Percentiles rank a stretch among this genome's conserved stretches.
These are phyloP conservation scores for Rubroboletus pulcherrimus DNA, from an alignment of 768 basidiomycete species.

Conservation along the genomic window DNA sequence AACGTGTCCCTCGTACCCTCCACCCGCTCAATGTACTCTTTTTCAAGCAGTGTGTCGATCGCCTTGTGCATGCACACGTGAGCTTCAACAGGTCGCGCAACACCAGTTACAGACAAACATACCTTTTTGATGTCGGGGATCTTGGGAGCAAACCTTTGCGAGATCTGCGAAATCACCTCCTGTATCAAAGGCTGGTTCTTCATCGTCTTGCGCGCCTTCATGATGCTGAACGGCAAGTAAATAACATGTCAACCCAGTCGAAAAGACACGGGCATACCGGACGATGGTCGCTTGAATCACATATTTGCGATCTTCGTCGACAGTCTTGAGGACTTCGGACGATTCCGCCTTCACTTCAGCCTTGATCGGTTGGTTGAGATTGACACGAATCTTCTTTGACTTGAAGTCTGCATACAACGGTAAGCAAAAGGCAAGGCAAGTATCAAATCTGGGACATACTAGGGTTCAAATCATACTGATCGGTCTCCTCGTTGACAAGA, in stretches of 20 bases:
- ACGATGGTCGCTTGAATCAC: constrained; percentile 95
- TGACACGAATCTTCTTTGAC: constrained; percentile 90
- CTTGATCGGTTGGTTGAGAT: constrained; percentile 89
- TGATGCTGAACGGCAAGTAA: constrained; percentile 53
- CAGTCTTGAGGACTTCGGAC: constrained; percentile 85
- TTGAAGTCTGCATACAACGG: constrained; percentile 60
- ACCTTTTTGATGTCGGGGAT: constrained; percentile 98
- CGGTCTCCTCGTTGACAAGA: constrained; percentile 81
- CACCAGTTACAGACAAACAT: neutral
- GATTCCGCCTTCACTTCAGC: constrained; percentile 91
- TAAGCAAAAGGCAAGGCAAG: neutral
- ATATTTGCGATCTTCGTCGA: constrained; percentile 96
- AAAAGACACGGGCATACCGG: constrained; percentile 37
- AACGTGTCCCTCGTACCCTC: constrained; percentile 84
- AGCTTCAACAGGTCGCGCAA: neutral
- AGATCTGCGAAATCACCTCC: constrained; percentile 87
- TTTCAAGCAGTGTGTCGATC: constrained; percentile 89
- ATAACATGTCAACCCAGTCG: neutral
- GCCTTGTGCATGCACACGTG: constrained; percentile 45
- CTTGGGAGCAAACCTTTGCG: constrained; percentile 85
- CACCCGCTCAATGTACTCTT: constrained; percentile 96
- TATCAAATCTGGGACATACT: constrained; percentile 34
- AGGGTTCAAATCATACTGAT: constrained; percentile 91
- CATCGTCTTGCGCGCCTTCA: constrained; percentile 95
- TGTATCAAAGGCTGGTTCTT: constrained; percentile 89